These are phyloP conservation scores for Epichloe festucae DNA, from an alignment of 2,329 filamentous ascomycete genomes.

Conservation along the genomic window DNA sequence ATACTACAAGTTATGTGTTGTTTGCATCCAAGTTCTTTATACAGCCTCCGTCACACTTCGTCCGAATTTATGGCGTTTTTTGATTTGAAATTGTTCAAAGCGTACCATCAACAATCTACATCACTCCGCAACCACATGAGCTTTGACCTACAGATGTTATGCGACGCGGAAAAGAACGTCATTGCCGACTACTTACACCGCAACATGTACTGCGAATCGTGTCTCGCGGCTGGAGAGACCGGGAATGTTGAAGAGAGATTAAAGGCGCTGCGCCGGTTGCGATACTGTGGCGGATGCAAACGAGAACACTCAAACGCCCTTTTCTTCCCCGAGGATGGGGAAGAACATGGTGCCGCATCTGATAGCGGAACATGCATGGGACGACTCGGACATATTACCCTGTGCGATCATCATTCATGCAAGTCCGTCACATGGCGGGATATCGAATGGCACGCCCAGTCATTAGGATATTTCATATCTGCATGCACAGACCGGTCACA, in stretches of 20 bases:
- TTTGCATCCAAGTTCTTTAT: background rate
- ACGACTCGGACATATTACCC: background rate
- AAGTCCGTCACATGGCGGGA: background rate
- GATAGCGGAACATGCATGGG: background rate
- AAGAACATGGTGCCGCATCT: background rate
- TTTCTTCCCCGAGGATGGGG: background rate
- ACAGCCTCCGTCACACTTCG: background rate
- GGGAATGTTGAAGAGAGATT: background rate
- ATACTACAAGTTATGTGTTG: background rate
- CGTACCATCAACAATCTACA: background rate
- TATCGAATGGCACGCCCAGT: background rate
- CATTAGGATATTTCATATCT: background rate
- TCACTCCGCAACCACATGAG: background rate
- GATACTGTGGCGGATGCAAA: background rate
- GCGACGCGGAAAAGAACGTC: background rate
- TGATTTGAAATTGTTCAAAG: background rate
- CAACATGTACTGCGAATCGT: background rate
- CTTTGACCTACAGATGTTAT: background rate
- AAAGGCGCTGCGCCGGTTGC: background rate
- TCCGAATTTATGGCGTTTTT: background rate
- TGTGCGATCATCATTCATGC: slow-evolving; percentile 1
- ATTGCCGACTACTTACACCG: background rate
- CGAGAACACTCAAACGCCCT: background rate
- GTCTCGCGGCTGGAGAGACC: background rate
- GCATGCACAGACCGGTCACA: background rate